These are phyloP conservation scores for Rhizophora mangle DNA, from an alignment of 345 rosid genomes.

Conservation along the genomic window DNA sequence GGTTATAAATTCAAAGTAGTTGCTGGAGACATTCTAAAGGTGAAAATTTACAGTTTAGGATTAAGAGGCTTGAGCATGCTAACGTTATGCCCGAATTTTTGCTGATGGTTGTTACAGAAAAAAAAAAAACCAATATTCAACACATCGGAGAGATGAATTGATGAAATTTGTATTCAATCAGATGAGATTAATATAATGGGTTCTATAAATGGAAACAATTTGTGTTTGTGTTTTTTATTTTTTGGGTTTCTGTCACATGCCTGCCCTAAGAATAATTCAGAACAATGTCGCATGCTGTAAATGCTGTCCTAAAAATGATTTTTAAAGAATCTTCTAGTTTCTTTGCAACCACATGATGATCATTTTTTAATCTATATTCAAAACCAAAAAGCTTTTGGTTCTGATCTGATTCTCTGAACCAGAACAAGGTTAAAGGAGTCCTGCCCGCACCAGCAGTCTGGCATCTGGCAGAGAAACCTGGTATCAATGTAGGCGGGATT, in stretches of 20 bases:
- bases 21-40: constrained; percentile 90
- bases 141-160: not conserved
- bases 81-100: not conserved
- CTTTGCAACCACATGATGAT: not conserved
- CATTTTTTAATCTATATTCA: not conserved
- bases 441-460: constrained; percentile 75
- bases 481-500: constrained; percentile 51
- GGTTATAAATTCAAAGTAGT: constrained; percentile 78
- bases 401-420: constrained; percentile 15
- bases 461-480: constrained; percentile 66
- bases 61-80: not conserved
- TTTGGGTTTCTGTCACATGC: not conserved
- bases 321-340: constrained; percentile 39
- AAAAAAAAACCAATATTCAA: not conserved
- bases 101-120: not conserved
- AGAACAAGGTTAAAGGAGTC: constrained; percentile 36
- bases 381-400: constrained; percentile 18
- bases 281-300: constrained; percentile 61
- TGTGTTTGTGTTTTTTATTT: constrained; percentile 4
- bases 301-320: constrained; percentile 65
- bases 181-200: no score
- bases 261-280: not conserved
- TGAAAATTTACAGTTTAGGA: constrained; percentile 20
- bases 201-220: no score
- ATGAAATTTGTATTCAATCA: no score